phyloP scores from a whole-genome alignment of 2,329 filamentous ascomycete species.

The Fusarium tanahbumbuense region DNA sequence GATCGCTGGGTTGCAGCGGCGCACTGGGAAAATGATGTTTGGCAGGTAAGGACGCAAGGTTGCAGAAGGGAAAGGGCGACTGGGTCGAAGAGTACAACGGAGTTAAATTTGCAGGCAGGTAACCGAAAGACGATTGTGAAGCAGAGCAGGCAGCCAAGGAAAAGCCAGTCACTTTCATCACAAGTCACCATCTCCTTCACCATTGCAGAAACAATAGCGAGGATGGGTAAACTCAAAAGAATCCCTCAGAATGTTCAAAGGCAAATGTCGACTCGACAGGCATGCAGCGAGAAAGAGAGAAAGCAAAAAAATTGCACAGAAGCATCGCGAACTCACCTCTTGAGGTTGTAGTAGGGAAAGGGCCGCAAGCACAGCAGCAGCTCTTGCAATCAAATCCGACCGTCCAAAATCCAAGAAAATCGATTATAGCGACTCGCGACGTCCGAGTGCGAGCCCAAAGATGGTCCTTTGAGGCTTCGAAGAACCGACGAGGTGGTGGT shows the following conservation, averaged over 20 bases:
- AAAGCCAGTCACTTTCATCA: conserved; percentile 27
- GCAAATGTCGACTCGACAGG: not conserved
- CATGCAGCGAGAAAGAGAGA: conserved; percentile 17
- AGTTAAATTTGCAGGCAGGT: conserved; percentile 23
- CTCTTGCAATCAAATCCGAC: conserved; percentile 20
- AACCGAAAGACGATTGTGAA: conserved; percentile 17
- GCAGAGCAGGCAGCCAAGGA: conserved; percentile 31
- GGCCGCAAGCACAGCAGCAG: conserved; percentile 35
- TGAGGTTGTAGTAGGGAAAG: conserved; percentile 22
- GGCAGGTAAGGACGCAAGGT: conserved; percentile 12
- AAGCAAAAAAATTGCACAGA: conserved; percentile 7
- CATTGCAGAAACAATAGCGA: conserved; percentile 15
- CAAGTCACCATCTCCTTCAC: conserved; percentile 9
- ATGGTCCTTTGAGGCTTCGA: conserved; percentile 36
- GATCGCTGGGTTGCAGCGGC: conserved; percentile 18
- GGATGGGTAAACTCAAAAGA: conserved; percentile 5
- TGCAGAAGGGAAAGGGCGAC: conserved; percentile 5
- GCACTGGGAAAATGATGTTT: conserved; percentile 18
- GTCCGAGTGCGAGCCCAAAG: conserved; percentile 32
- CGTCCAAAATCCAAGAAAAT: conserved; percentile 23
- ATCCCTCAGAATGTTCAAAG: conserved; percentile 1
- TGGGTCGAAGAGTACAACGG: conserved; percentile 10
- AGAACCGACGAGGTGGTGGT: conserved; percentile 37
- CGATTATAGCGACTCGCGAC: conserved; percentile 24
- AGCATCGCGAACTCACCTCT: conserved; percentile 42